phyloP scores from a whole-genome alignment of 2,329 filamentous ascomycete species.

The Cyphellophora attinorum region DNA sequence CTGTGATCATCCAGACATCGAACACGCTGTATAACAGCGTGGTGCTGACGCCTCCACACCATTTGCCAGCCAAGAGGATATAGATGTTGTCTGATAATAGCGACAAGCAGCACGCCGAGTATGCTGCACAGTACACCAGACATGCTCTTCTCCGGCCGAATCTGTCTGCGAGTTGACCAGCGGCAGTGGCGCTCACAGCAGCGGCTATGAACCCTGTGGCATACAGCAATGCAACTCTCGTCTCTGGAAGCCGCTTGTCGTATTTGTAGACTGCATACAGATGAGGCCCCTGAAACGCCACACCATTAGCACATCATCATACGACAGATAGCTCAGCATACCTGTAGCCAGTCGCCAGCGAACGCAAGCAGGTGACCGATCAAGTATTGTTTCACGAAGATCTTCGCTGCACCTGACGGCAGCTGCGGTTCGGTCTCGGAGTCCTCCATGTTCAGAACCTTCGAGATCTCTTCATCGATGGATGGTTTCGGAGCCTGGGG shows the following conservation, averaged over 20 bases:
- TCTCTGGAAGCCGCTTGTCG: too few species aligned
- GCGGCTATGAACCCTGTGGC: too few species aligned
- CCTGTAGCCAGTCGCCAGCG: conserved; percentile 20
- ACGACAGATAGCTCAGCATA: not conserved
- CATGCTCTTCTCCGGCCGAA: too few species aligned
- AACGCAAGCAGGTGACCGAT: conserved; percentile 6
- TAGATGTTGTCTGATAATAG: conserved; percentile 26
- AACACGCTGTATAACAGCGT: conserved; percentile 51
- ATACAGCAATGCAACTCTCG: too few species aligned
- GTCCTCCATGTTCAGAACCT: not conserved
- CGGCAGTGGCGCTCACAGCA: too few species aligned
- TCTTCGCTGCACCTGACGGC: not conserved
- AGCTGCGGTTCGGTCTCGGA: not conserved
- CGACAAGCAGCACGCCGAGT: conserved; percentile 18
- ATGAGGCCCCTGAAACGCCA: conserved; percentile 26
- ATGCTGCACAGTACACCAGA: conserved; percentile 1
- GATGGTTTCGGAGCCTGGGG: not conserved
- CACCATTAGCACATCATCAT: not conserved
- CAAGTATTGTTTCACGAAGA: conserved; percentile 5
- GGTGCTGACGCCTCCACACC: conserved; percentile 46
- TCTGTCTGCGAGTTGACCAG: too few species aligned
- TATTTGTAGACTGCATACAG: too few species aligned
- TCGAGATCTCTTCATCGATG: not conserved
- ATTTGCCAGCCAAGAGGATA: conserved; percentile 42
- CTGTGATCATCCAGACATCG: conserved; percentile 53